Evolutionary conservation across 2,329 filamentous ascomycete genomes (phyloP).

Genomic region (Penicillium corylophilum): DNA sequence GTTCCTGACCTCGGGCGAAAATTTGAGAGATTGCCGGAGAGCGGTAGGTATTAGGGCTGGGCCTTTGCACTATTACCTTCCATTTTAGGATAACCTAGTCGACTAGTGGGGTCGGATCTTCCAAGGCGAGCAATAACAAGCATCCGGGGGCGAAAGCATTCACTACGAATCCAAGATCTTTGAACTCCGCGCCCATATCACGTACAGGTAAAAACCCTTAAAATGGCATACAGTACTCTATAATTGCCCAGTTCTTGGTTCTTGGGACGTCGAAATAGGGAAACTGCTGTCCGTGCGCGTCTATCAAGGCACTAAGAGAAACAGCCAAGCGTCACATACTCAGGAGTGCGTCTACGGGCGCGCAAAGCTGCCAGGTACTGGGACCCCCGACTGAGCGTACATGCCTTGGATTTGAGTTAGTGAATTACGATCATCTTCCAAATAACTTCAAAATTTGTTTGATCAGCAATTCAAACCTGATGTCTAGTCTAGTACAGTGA

Average conservation of each 20-base stretch:
- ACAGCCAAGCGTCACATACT: neutral
- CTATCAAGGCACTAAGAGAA: constrained; percentile 5
- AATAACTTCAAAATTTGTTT: neutral
- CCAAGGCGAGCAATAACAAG: neutral
- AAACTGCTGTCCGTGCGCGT: constrained; percentile 12
- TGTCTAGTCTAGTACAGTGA: neutral
- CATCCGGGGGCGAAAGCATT: neutral
- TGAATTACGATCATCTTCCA: too few relatives aligned
- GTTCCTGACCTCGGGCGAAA: neutral
- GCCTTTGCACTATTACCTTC: neutral
- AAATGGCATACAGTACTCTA: neutral
- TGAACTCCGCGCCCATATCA: neutral
- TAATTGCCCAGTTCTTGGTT: too few relatives aligned
- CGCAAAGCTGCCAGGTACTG: neutral
- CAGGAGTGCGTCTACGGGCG: neutral
- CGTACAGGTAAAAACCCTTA: too few relatives aligned
- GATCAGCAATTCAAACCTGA: neutral
- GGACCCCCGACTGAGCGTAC: neutral
- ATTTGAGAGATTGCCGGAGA: neutral
- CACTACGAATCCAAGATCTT: neutral
- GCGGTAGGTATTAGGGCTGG: neutral
- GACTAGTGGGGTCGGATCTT: neutral
- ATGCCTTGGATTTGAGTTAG: too few relatives aligned
- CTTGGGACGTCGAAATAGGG: too few relatives aligned
- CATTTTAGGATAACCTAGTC: neutral